Evolutionary conservation across 805 yeast genomes (phyloP).

Genomic region (Debaryomyces castellii): DNA sequence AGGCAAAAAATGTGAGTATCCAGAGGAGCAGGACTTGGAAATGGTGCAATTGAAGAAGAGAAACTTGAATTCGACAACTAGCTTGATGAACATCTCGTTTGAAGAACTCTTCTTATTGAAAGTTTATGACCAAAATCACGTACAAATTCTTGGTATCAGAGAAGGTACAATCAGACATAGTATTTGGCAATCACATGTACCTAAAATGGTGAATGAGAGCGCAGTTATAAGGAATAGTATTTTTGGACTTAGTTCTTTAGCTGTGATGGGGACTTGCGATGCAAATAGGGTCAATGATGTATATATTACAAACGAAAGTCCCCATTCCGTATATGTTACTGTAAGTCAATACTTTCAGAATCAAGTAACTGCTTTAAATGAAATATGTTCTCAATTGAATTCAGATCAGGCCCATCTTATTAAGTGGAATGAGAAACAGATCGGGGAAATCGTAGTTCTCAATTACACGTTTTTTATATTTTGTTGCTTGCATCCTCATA

Average conservation of each 20-base stretch:
- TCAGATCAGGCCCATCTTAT: background rate
- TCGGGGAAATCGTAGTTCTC: background rate
- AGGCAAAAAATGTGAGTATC: background rate
- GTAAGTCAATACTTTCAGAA: background rate
- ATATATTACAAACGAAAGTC: background rate
- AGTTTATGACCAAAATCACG: background rate
- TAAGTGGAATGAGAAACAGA: background rate
- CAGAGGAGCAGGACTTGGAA: background rate
- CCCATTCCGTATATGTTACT: background rate
- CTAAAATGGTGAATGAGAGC: background rate
- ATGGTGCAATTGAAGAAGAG: background rate
- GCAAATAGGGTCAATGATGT: background rate
- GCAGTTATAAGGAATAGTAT: background rate
- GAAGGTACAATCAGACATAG: background rate
- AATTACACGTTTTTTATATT: background rate
- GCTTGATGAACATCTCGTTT: background rate
- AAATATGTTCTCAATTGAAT: background rate
- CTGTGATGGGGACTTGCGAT: background rate
- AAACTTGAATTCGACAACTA: background rate
- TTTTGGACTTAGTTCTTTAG: background rate
- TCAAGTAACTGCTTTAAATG: background rate
- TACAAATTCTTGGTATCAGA: background rate
- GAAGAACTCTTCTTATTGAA: background rate
- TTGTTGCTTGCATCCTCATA: constrained; percentile 1
- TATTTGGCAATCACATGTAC: background rate